phyloP scores from a whole-genome alignment of 2,329 filamentous ascomycete species.

The Rhinocladiella similis region DNA sequence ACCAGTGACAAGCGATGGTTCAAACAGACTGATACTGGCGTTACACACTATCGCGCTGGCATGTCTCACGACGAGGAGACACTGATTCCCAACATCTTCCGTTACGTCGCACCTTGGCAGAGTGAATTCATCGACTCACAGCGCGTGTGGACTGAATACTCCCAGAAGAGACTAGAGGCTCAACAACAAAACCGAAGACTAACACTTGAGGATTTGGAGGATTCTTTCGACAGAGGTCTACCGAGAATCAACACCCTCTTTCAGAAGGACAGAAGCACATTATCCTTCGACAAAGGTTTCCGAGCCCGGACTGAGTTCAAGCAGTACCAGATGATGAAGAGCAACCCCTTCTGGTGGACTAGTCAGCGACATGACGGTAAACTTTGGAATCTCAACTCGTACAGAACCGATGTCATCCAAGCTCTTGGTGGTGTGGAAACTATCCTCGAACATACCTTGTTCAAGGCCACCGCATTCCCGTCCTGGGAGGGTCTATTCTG shows the following conservation, averaged over 20 bases:
- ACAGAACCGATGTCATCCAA: conserved; percentile 95
- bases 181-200: conserved; percentile 95
- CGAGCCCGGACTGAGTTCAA: conserved; percentile 95
- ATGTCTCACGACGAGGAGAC: conserved; percentile 99
- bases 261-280: conserved; percentile 95
- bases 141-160: conserved; percentile 98
- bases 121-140: conserved; percentile 99
- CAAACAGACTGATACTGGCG: conserved; percentile 94
- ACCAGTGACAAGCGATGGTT: conserved; percentile 98
- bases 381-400: conserved; percentile 94
- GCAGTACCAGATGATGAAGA: conserved; percentile 98
- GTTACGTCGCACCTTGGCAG: conserved; percentile 99
- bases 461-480: conserved; percentile 95
- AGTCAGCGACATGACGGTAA: conserved; percentile 96
- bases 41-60: conserved; percentile 94
- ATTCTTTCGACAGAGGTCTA: conserved; percentile 96
- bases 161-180: conserved; percentile 93
- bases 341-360: conserved; percentile 99
- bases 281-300: conserved; percentile 99
- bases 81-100: conserved; percentile 96
- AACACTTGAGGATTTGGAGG: conserved; percentile 93
- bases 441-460: conserved; percentile 93
- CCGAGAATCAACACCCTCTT: conserved; percentile 98
- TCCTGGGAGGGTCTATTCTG: conserved; percentile 97
- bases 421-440: conserved; percentile 95